These are phyloP conservation scores for Cyberlindnera suaveolens DNA, from an alignment of 805 yeast genomes.

Conservation along the genomic window DNA sequence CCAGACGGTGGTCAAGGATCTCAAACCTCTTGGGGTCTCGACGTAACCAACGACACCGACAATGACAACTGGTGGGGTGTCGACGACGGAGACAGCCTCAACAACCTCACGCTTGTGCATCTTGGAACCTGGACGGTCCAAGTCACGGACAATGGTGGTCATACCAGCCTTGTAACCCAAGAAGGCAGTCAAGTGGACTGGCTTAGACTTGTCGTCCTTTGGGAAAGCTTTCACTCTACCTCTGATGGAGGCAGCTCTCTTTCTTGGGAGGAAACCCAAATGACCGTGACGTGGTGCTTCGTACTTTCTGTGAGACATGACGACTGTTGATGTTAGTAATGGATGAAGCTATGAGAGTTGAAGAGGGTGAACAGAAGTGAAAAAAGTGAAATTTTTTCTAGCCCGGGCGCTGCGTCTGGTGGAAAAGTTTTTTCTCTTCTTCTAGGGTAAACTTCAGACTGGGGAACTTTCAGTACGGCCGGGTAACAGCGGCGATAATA, in stretches of 20 bases:
- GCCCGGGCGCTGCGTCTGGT: not conserved
- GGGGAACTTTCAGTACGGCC: no score
- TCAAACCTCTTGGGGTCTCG: conserved; percentile 99
- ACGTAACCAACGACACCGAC: conserved; percentile 99
- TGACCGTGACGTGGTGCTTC: conserved; percentile 99
- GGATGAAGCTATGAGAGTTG: conserved; percentile 3
- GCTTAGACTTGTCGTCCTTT: conserved; percentile 95
- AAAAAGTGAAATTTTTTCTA: conserved; percentile 7
- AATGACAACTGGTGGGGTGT: conserved; percentile 97
- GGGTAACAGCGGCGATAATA: no score
- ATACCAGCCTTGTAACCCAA: conserved; percentile 99
- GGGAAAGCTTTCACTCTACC: conserved; percentile 99
- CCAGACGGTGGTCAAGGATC: conserved; percentile 99
- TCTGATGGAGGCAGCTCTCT: conserved; percentile 98
- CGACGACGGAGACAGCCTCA: conserved; percentile 98
- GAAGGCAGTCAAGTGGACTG: conserved; percentile 98
- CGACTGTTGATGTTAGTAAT: conserved; percentile 21
- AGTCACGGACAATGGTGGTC: conserved; percentile 99
- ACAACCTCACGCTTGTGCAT: conserved; percentile 99
- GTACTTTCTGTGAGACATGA: conserved; percentile 99
- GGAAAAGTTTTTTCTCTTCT: not conserved
- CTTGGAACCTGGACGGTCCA: conserved; percentile 99
- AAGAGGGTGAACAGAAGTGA: conserved; percentile 12
- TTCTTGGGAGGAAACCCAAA: conserved; percentile 99
- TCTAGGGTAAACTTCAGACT: not conserved